Evolutionary conservation across 2,329 filamentous ascomycete species (phyloP).

Genomic region (Elsinoe fawcettii): DNA sequence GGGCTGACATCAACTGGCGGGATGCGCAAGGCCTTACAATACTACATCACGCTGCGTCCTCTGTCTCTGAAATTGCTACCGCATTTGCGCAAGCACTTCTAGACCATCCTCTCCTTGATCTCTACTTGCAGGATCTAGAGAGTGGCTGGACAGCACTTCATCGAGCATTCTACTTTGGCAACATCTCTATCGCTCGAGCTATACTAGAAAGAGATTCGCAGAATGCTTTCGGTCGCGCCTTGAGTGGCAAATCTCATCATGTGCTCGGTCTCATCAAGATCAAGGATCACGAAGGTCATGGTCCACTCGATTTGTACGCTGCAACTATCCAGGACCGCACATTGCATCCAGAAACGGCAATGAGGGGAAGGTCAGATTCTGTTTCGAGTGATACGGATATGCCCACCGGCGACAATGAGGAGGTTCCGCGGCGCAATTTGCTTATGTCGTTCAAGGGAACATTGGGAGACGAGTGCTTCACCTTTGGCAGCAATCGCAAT

Average conservation of each 20-base stretch:
- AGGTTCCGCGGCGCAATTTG: conserved; percentile 18
- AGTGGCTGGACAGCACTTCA: conserved; percentile 96
- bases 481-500: conserved; percentile 96
- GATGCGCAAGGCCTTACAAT: conserved; percentile 76
- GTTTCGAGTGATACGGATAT: conserved; percentile 43
- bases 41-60: conserved; percentile 76
- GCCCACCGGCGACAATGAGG: conserved; percentile 23
- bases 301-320: conserved; percentile 87
- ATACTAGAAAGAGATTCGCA: conserved; percentile 71
- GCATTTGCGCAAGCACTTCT: conserved; percentile 73
- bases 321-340: conserved; percentile 74
- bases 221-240: conserved; percentile 55
- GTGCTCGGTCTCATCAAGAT: conserved; percentile 79
- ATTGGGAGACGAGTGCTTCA: conserved; percentile 76
- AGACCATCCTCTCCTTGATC: conserved; percentile 72
- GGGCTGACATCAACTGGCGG: conserved; percentile 72
- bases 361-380: conserved; percentile 27
- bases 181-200: conserved; percentile 74
- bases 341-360: conserved; percentile 38
- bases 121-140: conserved; percentile 80
- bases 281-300: conserved; percentile 91
- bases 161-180: conserved; percentile 81
- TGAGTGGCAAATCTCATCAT: conserved; percentile 51
- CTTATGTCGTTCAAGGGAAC: conserved; percentile 28
- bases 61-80: conserved; percentile 58